Base-by-base conservation (phyloP, 495 filamentous ascomycete species). In the Penicillium salamii region DNA sequence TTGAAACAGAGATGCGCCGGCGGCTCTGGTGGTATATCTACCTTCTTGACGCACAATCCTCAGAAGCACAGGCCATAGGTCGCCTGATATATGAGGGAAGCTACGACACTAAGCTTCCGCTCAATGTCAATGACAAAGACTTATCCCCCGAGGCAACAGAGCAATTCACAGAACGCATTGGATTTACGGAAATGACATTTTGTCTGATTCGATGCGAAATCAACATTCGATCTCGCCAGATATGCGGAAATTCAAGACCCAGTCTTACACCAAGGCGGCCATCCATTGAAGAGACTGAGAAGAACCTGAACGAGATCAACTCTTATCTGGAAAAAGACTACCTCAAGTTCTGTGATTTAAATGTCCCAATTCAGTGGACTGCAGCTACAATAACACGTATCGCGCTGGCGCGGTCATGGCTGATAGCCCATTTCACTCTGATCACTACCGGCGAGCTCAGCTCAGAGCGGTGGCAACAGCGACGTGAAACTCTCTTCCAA, bases 151-250 rank as follows among this genome's bases (percentile, higher is more conserved):
- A 80, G 0, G 83, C 78, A 71, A 78, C 65, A 1, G 66, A 77
- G 7, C 61, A 78, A 12, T 82, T 86, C 0, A 49, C 67, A 29
- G 62, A 75, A 13, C 68, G 79, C 5, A 48, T 52, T 1, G 82
- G 78, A 5, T 74, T 72, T 7, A 89, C 86, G n/a, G 88, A 91
- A 41, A 89, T 90, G 83, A 78, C 83, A 2, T 89, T 91, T 57
- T 80, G 75, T 39, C 66, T 91, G 7, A 79, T 82, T 11, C 70
- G 81, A 3, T 81, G 77, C 53, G 80, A 85, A 51, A 76, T 81
- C 4, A 26, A 4, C 3, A 26, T 26, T 8, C 23, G 23, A 3
- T 26, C 23, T 8, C n/a, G n/a, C n/a, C n/a, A n/a, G n/a, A n/a
- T n/a, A n/a, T n/a, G n/a, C n/a, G n/a, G n/a, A n/a, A n/a, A n/a